Conservation (phyloP, 148 eudicot genomes). For the Heliosperma pusillum region DNA sequence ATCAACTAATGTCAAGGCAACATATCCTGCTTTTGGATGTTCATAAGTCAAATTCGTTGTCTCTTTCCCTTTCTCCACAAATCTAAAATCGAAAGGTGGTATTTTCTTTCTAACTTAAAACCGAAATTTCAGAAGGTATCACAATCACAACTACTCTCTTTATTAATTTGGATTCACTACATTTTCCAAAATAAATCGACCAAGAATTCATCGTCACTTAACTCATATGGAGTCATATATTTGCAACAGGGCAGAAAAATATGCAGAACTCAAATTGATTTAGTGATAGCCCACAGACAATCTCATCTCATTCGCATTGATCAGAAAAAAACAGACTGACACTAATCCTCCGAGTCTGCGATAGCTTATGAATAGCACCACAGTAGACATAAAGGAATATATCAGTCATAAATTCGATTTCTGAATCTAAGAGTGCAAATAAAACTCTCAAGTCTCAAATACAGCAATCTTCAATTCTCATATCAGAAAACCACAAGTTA, state of each 20-base stretch:
- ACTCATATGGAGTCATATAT: too few species aligned
- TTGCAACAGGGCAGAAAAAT: background rate
- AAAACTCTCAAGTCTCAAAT: background rate
- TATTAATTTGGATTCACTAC: background rate
- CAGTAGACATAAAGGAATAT: background rate
- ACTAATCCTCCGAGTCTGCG: background rate
- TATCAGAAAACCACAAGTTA: background rate
- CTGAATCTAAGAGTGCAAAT: background rate
- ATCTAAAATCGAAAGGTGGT: background rate
- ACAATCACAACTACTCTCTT: background rate
- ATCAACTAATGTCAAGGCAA: conserved; percentile 6
- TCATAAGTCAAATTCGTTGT: background rate
- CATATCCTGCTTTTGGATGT: conserved; percentile 6
- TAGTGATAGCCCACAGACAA: background rate
- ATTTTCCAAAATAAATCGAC: too few species aligned
- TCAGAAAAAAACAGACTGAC: background rate
- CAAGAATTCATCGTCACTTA: too few species aligned
- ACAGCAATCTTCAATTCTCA: conserved; percentile 1
- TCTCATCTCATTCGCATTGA: background rate
- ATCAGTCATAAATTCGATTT: background rate
- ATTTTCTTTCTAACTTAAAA: background rate
- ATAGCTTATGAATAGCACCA: background rate
- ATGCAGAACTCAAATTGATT: too few species aligned
- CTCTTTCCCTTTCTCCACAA: background rate
- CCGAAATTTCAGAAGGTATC: background rate